Percentiles rank a stretch among this genome's conserved stretches.
Evolutionary conservation across 192 early-diverging fungal genomes (phyloP).

Genomic region (Podila epicladia): DNA sequence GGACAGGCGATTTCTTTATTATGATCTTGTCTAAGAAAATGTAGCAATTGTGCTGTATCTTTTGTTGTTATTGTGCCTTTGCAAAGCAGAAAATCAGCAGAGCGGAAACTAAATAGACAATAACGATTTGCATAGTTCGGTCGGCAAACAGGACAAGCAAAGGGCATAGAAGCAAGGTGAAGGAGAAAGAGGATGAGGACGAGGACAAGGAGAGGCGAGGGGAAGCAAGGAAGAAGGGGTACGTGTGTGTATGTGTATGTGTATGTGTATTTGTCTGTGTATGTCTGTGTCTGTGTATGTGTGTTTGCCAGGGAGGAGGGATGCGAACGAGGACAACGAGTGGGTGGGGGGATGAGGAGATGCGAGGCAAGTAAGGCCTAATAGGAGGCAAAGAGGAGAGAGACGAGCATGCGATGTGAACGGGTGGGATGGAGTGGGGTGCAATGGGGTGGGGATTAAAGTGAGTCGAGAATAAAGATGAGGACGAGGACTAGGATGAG

Average conservation of each 20-base stretch:
- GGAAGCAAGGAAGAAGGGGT: not conserved
- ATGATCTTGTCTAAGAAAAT: too few species aligned
- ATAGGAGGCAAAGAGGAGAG: not conserved
- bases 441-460: too few species aligned
- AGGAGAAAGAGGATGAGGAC: not conserved
- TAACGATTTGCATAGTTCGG: too few species aligned
- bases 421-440: too few species aligned
- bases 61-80: too few species aligned
- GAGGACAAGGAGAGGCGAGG: not conserved
- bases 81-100: too few species aligned
- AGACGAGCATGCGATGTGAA: not conserved
- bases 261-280: not conserved
- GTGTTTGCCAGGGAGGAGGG: conserved; percentile 3
- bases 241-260: not conserved
- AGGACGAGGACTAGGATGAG: too few species aligned
- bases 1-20: too few species aligned
- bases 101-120: too few species aligned
- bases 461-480: too few species aligned
- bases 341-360: not conserved
- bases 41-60: too few species aligned
- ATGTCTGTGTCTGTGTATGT: not conserved
- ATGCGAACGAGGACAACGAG: not conserved
- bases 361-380: not conserved
- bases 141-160: too few species aligned
- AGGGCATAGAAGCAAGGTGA: not conserved